phyloP scores from a whole-genome alignment of 1,139 yeast species.

The Scheffersomyces parashehatae region DNA sequence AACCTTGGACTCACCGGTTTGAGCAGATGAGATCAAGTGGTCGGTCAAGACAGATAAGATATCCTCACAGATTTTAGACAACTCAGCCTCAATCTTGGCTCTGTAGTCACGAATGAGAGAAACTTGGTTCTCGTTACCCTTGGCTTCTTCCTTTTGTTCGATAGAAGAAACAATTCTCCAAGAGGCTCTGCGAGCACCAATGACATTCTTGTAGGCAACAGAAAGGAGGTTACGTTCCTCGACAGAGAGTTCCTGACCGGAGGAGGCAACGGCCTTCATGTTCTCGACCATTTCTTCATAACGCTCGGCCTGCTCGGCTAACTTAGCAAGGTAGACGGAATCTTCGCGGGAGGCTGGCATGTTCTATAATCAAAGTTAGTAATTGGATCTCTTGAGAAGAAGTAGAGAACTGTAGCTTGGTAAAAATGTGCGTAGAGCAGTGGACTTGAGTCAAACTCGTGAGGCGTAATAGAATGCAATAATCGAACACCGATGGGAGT shows the following conservation, averaged over 20 bases:
- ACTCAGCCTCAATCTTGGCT: conserved; percentile 89
- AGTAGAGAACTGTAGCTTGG: too few relatives aligned
- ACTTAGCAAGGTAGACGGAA: conserved; percentile 96
- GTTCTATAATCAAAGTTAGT: conserved; percentile 7
- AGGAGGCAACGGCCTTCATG: conserved; percentile 96
- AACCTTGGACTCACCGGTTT: conserved; percentile 96
- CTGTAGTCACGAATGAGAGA: conserved; percentile 91
- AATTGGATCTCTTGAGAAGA: too few relatives aligned
- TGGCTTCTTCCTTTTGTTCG: conserved; percentile 97
- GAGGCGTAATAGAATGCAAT: too few relatives aligned
- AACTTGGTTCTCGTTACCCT: conserved; percentile 89
- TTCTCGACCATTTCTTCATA: conserved; percentile 99
- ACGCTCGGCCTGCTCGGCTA: conserved; percentile 99
- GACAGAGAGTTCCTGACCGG: conserved; percentile 93
- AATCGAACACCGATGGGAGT: too few relatives aligned
- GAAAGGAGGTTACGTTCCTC: conserved; percentile 97
- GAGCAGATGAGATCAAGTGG: conserved; percentile 92
- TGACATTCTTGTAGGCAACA: conserved; percentile 97
- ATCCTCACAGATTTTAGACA: conserved; percentile 92
- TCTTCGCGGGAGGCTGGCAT: conserved; percentile 95
- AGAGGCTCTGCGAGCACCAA: conserved; percentile 99
- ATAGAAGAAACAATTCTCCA: conserved; percentile 98
- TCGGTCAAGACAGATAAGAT: conserved; percentile 83
- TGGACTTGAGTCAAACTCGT: too few relatives aligned
- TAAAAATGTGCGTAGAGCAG: too few relatives aligned